Evolutionary conservation across 2,329 filamentous ascomycete species (phyloP).

Genomic region (Aplosporella prunicola): DNA sequence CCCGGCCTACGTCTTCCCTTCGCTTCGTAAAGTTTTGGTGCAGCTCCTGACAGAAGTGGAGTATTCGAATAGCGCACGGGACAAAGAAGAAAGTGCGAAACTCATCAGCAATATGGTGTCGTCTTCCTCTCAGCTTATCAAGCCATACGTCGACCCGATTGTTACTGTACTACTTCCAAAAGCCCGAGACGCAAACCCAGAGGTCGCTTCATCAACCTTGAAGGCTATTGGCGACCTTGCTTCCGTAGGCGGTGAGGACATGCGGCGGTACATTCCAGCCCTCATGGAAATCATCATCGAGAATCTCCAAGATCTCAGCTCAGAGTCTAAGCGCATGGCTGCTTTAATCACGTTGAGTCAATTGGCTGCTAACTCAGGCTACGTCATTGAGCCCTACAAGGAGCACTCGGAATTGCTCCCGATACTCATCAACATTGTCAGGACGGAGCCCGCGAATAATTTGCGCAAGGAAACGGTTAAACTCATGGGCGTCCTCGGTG

Average conservation of each 20-base stretch:
- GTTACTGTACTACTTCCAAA: conserved; percentile 91
- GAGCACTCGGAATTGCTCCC: conserved; percentile 92
- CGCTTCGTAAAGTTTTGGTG: conserved; percentile 85
- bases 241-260: conserved; percentile 86
- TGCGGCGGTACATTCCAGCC: conserved; percentile 81
- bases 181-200: conserved; percentile 71
- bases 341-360: conserved; percentile 86
- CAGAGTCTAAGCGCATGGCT: conserved; percentile 79
- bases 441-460: conserved; percentile 78
- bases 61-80: conserved; percentile 85
- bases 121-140: conserved; percentile 86
- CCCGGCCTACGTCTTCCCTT: conserved; percentile 94
- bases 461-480: conserved; percentile 93
- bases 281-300: conserved; percentile 94
- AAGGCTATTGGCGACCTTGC: conserved; percentile 91
- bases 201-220: conserved; percentile 88
- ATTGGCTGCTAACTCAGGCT: conserved; percentile 89
- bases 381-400: conserved; percentile 91
- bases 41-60: conserved; percentile 94
- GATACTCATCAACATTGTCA: conserved; percentile 86
- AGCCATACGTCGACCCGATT: conserved; percentile 95
- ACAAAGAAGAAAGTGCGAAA: conserved; percentile 94
- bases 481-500: conserved; percentile 87
- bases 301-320: conserved; percentile 87
- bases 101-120: conserved; percentile 86